These are phyloP conservation scores for Epichloe elymi DNA, from an alignment of 2,329 filamentous ascomycete genomes.

Conservation along the genomic window DNA sequence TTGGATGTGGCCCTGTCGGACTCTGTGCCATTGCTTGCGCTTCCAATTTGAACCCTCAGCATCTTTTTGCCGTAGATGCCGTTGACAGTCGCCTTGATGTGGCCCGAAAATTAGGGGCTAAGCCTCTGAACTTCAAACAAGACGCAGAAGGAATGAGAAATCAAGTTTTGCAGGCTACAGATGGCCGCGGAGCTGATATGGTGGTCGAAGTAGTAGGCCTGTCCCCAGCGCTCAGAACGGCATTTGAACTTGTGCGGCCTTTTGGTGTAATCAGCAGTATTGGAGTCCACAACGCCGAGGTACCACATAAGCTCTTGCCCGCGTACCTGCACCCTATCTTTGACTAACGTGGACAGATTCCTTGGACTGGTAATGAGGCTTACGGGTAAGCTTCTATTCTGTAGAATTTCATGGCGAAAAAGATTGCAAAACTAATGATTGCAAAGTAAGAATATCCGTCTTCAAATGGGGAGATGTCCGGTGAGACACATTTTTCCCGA, in stretches of 20 bases:
- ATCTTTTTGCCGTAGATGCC: conserved; percentile 68
- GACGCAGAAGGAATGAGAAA: conserved; percentile 46
- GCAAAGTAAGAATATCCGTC: conserved; percentile 51
- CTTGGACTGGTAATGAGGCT: conserved; percentile 51
- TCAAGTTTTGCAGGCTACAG: conserved; percentile 60
- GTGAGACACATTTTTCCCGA: conserved; percentile 57
- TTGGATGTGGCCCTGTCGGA: conserved; percentile 78
- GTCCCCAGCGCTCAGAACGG: conserved; percentile 54
- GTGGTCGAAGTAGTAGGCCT: conserved; percentile 69
- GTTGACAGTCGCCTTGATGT: conserved; percentile 62
- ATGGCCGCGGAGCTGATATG: conserved; percentile 73
- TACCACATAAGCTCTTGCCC: conserved; percentile 15
- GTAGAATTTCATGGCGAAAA: neutral
- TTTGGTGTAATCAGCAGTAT: conserved; percentile 65
- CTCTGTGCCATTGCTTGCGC: conserved; percentile 72
- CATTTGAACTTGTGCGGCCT: conserved; percentile 57
- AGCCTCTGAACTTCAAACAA: conserved; percentile 67
- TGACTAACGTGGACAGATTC: conserved; percentile 33
- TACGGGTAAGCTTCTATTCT: conserved; percentile 30
- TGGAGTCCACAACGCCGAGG: conserved; percentile 62
- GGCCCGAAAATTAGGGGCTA: conserved; percentile 62
- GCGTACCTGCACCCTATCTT: neutral
- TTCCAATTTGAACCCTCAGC: conserved; percentile 59
- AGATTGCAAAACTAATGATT: conserved; percentile 12
- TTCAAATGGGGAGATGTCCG: conserved; percentile 68